These are phyloP conservation scores for Wickerhamiella musiphila DNA, from an alignment of 805 yeast species.

Conservation along the genomic window DNA sequence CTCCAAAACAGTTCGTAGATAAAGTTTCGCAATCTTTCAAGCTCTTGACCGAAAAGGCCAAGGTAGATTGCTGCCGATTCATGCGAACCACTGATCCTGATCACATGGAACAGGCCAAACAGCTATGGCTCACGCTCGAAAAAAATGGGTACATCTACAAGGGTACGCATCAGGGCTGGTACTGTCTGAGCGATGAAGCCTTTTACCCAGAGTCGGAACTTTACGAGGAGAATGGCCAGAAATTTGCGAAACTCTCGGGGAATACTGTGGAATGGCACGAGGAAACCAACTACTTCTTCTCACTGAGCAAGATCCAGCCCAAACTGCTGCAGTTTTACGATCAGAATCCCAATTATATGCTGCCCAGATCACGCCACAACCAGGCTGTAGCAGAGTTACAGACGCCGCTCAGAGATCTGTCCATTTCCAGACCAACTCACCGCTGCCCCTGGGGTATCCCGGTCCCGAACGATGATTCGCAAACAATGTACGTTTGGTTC, in stretches of 20 bases:
- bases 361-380: conserved; percentile 40
- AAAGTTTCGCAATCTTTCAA: conserved; percentile 45
- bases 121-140: conserved; percentile 50
- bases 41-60: conserved; percentile 37
- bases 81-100: conserved; percentile 82
- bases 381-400: conserved; percentile 42
- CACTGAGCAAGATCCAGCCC: conserved; percentile 41
- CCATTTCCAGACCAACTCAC: conserved; percentile 70
- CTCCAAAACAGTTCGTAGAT: conserved; percentile 61
- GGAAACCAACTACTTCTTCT: conserved; percentile 80
- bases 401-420: conserved; percentile 40
- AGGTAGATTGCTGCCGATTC: conserved; percentile 53
- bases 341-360: conserved; percentile 39
- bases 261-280: conserved; percentile 57
- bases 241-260: conserved; percentile 43
- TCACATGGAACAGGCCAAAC: conserved; percentile 45
- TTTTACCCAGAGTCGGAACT: conserved; percentile 77
- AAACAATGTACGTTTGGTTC: conserved; percentile 87
- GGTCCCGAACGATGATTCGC: conserved; percentile 62
- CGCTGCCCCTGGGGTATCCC: conserved; percentile 79
- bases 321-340: conserved; percentile 33
- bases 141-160: conserved; percentile 54
- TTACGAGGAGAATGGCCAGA: conserved; percentile 18
- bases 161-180: conserved; percentile 88
- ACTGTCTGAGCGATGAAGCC: conserved; percentile 84